phyloP scores from a whole-genome alignment of 345 rosid species.

The Kandelia obovata region DNA sequence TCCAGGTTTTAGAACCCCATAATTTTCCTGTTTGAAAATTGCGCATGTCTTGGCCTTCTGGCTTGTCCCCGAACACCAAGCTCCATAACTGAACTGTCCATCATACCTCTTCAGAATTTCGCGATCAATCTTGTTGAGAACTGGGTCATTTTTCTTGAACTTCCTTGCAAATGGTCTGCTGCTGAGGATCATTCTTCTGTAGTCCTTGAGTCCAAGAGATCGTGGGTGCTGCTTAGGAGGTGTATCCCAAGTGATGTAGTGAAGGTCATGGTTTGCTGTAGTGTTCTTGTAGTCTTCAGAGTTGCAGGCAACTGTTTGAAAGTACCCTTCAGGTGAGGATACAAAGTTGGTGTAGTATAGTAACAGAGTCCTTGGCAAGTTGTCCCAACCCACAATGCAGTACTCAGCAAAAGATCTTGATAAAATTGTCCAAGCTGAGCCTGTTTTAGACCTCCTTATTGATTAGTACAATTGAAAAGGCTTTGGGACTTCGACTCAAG shows the following conservation, averaged over 20 bases:
- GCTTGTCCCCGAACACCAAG: constrained; percentile 47
- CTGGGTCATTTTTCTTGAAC: constrained; percentile 67
- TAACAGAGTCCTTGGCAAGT: constrained; percentile 82
- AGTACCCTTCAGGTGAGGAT: constrained; percentile 88
- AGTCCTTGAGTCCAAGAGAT: constrained; percentile 55
- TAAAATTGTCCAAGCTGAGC: constrained; percentile 92
- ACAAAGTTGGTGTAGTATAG: constrained; percentile 88
- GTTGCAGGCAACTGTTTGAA: constrained; percentile 89
- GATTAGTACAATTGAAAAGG: too few species aligned
- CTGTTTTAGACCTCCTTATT: constrained; percentile 27
- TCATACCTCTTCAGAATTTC: constrained; percentile 54
- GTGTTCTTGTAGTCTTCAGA: constrained; percentile 71
- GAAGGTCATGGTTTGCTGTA: constrained; percentile 83
- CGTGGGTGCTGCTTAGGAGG: constrained; percentile 96
- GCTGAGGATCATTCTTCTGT: constrained; percentile 60
- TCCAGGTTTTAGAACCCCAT: constrained; percentile 61
- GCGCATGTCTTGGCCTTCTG: constrained; percentile 29
- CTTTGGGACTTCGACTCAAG: too few species aligned
- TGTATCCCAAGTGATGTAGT: constrained; percentile 84
- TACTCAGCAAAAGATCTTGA: constrained; percentile 87
- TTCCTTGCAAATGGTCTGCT: constrained; percentile 85
- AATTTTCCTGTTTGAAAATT: constrained; percentile 24
- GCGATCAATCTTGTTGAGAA: constrained; percentile 68
- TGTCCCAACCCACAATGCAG: constrained; percentile 76
- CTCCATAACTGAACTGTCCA: constrained; percentile 38